Evolutionary conservation across 768 basidiomycete species (phyloP).

Genomic region (Hypholoma fasciculare): DNA sequence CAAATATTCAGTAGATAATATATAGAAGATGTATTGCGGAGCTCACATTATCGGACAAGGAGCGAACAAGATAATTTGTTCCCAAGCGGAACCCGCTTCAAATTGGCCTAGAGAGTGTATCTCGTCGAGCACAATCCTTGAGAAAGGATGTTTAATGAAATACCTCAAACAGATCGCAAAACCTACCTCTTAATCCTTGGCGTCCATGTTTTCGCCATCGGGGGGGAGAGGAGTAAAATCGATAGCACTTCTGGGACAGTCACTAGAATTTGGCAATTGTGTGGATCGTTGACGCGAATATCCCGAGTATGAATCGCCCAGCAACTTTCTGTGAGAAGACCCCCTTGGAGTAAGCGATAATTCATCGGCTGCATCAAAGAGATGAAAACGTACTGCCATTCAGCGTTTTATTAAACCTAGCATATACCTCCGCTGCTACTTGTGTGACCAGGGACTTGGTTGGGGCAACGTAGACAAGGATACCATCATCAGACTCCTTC

Average conservation of each 20-base stretch:
- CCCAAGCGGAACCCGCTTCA: conserved; percentile 71
- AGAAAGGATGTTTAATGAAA: neutral
- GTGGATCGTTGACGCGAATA: conserved; percentile 59
- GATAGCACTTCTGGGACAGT: conserved; percentile 74
- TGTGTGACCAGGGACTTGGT: conserved; percentile 76
- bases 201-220: conserved; percentile 60
- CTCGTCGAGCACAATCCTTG: conserved; percentile 68
- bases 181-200: conserved; percentile 59
- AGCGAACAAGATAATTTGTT: conserved; percentile 69
- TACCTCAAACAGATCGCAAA: neutral
- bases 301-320: conserved; percentile 72
- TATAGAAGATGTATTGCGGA: neutral
- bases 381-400: conserved; percentile 47
- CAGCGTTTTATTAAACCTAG: conserved; percentile 56
- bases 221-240: conserved; percentile 69
- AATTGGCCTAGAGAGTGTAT: conserved; percentile 72
- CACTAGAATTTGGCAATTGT: conserved; percentile 70
- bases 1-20: neutral
- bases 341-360: no score
- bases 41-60: conserved; percentile 70
- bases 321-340: conserved; percentile 42
- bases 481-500: conserved; percentile 60
- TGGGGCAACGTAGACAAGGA: conserved; percentile 73
- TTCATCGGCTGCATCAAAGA: no score
- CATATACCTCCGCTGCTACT: conserved; percentile 74